A percentile compares a stretch with the other conserved stretches of the same genome.
These are phyloP conservation scores for Termitomyces sp. DNA, from an alignment of 768 basidiomycete species.

Conservation along the genomic window DNA sequence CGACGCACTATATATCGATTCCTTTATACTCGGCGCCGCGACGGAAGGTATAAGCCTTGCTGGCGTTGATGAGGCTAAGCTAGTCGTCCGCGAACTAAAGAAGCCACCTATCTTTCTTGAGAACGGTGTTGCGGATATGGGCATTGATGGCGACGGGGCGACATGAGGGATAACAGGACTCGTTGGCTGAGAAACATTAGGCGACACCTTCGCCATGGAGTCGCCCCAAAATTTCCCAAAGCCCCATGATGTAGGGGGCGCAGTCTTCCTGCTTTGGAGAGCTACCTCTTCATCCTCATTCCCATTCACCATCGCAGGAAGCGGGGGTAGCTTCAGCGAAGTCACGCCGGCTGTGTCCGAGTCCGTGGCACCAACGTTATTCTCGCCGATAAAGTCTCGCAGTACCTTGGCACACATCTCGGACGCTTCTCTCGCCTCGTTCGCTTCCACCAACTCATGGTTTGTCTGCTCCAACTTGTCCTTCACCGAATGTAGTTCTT, in stretches of 20 bases:
- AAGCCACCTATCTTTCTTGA: constrained; percentile 66
- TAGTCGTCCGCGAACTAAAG: constrained; percentile 46
- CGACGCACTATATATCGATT: constrained; percentile 46
- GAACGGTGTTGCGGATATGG: constrained; percentile 36
- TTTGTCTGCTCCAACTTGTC: constrained; percentile 57
- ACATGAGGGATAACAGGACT: constrained; percentile 21
- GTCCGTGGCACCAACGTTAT: constrained; percentile 46
- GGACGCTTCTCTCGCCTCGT: constrained; percentile 82
- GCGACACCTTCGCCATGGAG: constrained; percentile 22
- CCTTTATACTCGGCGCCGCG: constrained; percentile 19
- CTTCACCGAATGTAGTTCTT: constrained; percentile 51
- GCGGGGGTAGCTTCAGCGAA: constrained; percentile 33
- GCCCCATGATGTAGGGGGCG: constrained; percentile 40
- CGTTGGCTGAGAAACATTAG: constrained; percentile 18
- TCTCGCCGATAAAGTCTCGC: constrained; percentile 75
- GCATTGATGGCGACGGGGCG: constrained; percentile 23
- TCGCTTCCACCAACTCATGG: constrained; percentile 67
- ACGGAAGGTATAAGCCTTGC: constrained; percentile 26
- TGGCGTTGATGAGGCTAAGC: constrained; percentile 16
- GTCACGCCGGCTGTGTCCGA: constrained; percentile 12
- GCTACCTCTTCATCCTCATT: constrained; percentile 32
- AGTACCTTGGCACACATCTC: constrained; percentile 81
- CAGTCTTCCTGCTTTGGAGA: constrained; percentile 23
- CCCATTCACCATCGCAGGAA: constrained; percentile 33
- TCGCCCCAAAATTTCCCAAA: constrained; percentile 65